Percentiles rank a stretch among this genome's conserved stretches.
Conservation (phyloP, 2,329 filamentous ascomycete species). For the Hymenoscyphus fraxineus region DNA sequence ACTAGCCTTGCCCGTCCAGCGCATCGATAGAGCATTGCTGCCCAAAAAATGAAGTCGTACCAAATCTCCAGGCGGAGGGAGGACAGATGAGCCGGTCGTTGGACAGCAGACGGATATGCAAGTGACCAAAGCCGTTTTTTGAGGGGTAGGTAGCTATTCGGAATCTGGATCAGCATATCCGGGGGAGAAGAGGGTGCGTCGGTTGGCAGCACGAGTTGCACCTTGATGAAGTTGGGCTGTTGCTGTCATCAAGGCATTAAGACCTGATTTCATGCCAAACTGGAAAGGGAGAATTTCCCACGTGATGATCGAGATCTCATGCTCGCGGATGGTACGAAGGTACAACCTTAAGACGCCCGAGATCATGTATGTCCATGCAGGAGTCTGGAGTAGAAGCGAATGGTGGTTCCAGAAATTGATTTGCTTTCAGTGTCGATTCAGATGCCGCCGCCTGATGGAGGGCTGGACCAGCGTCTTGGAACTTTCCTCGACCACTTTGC, state of each 20-base stretch:
- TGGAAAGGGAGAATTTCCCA: background rate
- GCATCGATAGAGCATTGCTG: slow-evolving; percentile 31
- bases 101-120: slow-evolving; percentile 16
- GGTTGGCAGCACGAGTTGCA: slow-evolving; percentile 2
- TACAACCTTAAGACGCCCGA: background rate
- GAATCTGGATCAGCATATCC: slow-evolving; percentile 1
- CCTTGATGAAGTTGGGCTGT: slow-evolving; percentile 7
- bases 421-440: no score
- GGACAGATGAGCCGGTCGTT: slow-evolving; percentile 12
- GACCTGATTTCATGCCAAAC: slow-evolving; percentile 4
- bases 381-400: background rate
- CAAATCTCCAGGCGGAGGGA: slow-evolving; percentile 11
- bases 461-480: background rate
- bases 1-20: slow-evolving; percentile 30
- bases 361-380: background rate
- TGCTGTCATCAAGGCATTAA: background rate
- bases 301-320: slow-evolving; percentile 4
- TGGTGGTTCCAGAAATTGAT: background rate
- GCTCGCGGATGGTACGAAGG: background rate
- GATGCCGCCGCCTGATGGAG: no score
- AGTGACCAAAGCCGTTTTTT: slow-evolving; percentile 7
- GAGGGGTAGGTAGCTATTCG: background rate
- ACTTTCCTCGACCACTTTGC: background rate
- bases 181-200: background rate
- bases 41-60: slow-evolving; percentile 22